Conservation (phyloP, 257 asterid genomes). For the Petunia axillaris region DNA sequence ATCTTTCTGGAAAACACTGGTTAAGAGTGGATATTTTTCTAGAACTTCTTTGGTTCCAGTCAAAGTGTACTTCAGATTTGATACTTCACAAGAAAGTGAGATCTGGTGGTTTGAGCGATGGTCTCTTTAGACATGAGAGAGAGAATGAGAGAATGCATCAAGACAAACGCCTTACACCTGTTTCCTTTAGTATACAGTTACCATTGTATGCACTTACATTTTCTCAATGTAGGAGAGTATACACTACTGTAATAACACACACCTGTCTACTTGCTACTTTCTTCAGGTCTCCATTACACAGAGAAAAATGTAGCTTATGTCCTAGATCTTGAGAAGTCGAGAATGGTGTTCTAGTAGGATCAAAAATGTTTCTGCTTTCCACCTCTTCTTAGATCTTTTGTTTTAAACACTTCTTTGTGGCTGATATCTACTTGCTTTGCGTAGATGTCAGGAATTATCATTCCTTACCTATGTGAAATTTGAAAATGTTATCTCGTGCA, state of each 20-base stretch:
- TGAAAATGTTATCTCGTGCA: constrained; percentile 1
- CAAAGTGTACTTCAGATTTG: neutral
- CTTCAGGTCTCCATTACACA: neutral
- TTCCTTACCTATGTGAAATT: neutral
- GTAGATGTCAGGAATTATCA: neutral
- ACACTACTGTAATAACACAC: neutral
- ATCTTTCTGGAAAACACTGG: no score
- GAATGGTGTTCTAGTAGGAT: neutral
- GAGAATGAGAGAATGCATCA: constrained; percentile 16
- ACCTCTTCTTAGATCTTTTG: neutral
- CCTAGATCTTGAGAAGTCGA: constrained; percentile 13
- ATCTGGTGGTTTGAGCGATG: constrained; percentile 9
- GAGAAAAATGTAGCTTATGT: constrained; percentile 7
- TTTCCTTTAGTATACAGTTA: neutral
- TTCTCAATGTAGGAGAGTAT: neutral
- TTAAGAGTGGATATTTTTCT: neutral
- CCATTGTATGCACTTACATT: neutral
- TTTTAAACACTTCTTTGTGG: constrained; percentile 12
- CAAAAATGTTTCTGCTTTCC: neutral
- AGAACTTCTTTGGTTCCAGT: neutral
- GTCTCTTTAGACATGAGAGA: neutral
- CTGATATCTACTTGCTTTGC: constrained; percentile 17
- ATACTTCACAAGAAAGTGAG: neutral
- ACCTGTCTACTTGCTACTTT: neutral
- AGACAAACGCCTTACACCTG: neutral